These are phyloP conservation scores for Clavispora santaluciae DNA, from an alignment of 805 yeast genomes.

Conservation along the genomic window DNA sequence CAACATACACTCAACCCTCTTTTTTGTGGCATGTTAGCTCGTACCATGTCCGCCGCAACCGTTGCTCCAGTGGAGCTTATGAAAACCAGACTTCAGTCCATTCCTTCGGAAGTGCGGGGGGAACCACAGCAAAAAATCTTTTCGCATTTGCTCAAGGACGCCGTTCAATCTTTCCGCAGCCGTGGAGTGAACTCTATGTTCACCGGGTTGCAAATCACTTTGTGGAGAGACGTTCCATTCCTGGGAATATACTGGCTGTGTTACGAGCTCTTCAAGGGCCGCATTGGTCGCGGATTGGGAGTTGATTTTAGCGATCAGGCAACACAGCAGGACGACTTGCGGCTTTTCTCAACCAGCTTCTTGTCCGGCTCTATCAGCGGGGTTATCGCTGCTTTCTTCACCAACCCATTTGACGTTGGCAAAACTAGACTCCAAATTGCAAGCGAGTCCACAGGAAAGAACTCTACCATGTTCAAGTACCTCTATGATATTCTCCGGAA, in stretches of 20 bases:
- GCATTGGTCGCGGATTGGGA: constrained; percentile 17
- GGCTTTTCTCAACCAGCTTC: constrained; percentile 60
- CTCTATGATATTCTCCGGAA: constrained; percentile 55
- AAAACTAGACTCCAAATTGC: constrained; percentile 79
- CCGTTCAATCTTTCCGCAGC: constrained; percentile 43
- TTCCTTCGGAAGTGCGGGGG: constrained; percentile 43
- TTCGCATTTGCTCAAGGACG: constrained; percentile 49
- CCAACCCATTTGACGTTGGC: constrained; percentile 97
- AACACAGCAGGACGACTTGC: constrained; percentile 26
- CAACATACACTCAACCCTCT: constrained; percentile 65
- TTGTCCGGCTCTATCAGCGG: constrained; percentile 84
- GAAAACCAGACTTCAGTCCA: constrained; percentile 87
- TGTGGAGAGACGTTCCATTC: constrained; percentile 97
- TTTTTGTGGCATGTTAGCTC: constrained; percentile 78
- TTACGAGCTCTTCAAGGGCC: constrained; percentile 51
- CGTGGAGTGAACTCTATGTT: constrained; percentile 67
- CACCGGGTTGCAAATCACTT: constrained; percentile 79
- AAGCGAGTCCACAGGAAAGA: constrained; percentile 29
- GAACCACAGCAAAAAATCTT: constrained; percentile 29
- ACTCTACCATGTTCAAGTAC: constrained; percentile 62
- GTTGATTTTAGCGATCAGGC: constrained; percentile 18
- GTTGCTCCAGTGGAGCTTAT: constrained; percentile 85
- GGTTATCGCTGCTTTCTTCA: constrained; percentile 72
- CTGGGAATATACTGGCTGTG: constrained; percentile 92
- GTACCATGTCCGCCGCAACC: constrained; percentile 76